Base-by-base conservation (phyloP, 1,284 basidiomycete genomes). In the Rhodotorula sp. region DNA sequence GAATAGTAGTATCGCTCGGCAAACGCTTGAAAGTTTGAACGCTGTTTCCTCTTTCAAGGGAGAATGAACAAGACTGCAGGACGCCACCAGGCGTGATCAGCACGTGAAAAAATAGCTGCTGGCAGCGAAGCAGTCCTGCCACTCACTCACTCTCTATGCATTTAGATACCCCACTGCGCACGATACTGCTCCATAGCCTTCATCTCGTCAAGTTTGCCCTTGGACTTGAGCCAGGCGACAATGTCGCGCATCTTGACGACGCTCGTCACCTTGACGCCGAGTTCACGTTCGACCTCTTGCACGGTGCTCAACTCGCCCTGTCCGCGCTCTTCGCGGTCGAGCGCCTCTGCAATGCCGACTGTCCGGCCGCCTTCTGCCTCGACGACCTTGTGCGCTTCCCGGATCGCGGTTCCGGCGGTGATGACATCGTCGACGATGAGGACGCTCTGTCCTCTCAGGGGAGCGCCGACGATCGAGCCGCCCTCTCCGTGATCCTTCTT, bases 401-500 rank as follows among this genome's bases (percentile, higher is more conserved):
- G 86, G 53, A 95, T 88, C 0, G 93, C 94, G n/a, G 90, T 95
- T 64, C 95, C 95, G 18, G 91, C 88, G 0, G 96, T 98, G 84
- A 98, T 94, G 61, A 99, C 96, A 77, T 99, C 95, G 84, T 99
- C 95, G 53, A 98, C 84, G 65, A 97, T 87, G 60, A 98, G 86
- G 3, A 97, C 91, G 48, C 84, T 84, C 79, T 90, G 88, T 29
- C 91, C 92, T 65, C 86, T 84, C 30, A 97, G 85, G 2, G 89
- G 84, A 1, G 90, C 88, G 30, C 95, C 96, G 70, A 99, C 93
- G 77, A 97, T 87, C 56, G 85, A 85, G 1, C 95, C 96, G n/a
- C 96, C 95, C 81, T 99, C 95, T 12, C 95, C 95, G 79, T 99
- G 95, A 71, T 91, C 89, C 82, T 99, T 99, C 58, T 85, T 89